Conservation (phyloP, 176 grass and related monocot genomes). For the Luzula sylvatica region DNA sequence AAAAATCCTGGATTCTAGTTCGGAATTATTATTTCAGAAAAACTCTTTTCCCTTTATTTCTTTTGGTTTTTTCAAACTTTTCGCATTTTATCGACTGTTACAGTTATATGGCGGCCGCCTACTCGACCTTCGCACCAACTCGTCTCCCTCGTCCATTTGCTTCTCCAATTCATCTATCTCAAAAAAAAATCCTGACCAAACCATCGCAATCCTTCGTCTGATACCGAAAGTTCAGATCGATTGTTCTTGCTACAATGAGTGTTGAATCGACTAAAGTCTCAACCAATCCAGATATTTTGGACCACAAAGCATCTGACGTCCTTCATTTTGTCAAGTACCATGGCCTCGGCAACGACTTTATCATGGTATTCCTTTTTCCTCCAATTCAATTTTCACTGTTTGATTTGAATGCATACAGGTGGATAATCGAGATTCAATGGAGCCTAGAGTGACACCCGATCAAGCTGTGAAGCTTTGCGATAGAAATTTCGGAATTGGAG, state of each 20-base stretch:
- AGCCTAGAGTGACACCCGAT: slow-evolving; percentile 60
- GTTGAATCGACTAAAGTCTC: slow-evolving; percentile 31
- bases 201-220: neutral
- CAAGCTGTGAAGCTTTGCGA: slow-evolving; percentile 68
- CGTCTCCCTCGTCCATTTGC: neutral
- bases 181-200: neutral
- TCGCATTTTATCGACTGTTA: neutral
- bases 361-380: slow-evolving; percentile 40
- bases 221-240: neutral
- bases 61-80: neutral
- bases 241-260: slow-evolving; percentile 8
- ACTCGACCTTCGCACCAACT: neutral
- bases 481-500: slow-evolving; percentile 81
- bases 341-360: slow-evolving; percentile 95
- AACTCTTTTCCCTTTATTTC: too few relatives aligned
- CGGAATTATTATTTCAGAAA: too few relatives aligned
- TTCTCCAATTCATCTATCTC: neutral
- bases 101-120: slow-evolving; percentile 29
- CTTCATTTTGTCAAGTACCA: slow-evolving; percentile 97
- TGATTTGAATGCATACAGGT: slow-evolving; percentile 32
- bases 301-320: slow-evolving; percentile 35
- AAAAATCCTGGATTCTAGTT: neutral
- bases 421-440: slow-evolving; percentile 63
- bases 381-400: neutral
- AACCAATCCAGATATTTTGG: slow-evolving; percentile 42